These are phyloP conservation scores for Alternaria dauci DNA, from an alignment of 2,329 filamentous ascomycete genomes.

Conservation along the genomic window DNA sequence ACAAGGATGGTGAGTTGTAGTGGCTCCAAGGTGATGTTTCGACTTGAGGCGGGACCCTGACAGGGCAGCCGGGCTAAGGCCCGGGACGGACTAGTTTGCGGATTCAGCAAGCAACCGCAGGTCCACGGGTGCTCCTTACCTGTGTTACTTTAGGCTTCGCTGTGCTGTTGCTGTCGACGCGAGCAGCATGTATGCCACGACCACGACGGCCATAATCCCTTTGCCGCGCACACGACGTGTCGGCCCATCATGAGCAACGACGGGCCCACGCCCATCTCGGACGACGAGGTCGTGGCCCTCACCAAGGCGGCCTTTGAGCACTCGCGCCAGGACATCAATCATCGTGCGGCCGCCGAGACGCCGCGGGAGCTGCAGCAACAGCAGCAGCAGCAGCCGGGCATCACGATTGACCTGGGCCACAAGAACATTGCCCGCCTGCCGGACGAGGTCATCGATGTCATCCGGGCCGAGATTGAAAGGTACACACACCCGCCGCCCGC, in stretches of 20 bases:
- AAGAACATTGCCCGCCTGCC: slow-evolving; percentile 76
- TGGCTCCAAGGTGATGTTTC: slow-evolving; percentile 23
- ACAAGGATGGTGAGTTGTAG: slow-evolving; percentile 15
- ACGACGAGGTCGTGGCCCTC: slow-evolving; percentile 70
- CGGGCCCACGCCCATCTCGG: slow-evolving; percentile 59
- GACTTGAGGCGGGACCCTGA: slow-evolving; percentile 21
- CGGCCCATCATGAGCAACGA: slow-evolving; percentile 51
- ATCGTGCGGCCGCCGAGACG: slow-evolving; percentile 61
- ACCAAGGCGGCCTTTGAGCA: slow-evolving; percentile 72
- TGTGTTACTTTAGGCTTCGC: slow-evolving; percentile 1
- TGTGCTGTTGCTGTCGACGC: slow-evolving; percentile 12
- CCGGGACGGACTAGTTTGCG: slow-evolving; percentile 14
- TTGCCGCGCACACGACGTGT: slow-evolving; percentile 18
- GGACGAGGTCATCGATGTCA: slow-evolving; percentile 77
- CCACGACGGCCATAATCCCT: background rate
- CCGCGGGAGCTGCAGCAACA: slow-evolving; percentile 65
- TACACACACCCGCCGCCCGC: slow-evolving; percentile 45
- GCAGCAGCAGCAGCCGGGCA: slow-evolving; percentile 70
- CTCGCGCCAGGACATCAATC: slow-evolving; percentile 70
- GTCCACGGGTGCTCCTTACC: slow-evolving; percentile 18
- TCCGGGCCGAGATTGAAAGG: slow-evolving; percentile 78
- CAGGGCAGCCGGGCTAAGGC: slow-evolving; percentile 7
- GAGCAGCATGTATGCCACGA: slow-evolving; percentile 21
- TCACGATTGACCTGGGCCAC: slow-evolving; percentile 80
- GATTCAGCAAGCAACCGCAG: slow-evolving; percentile 2